Conservation (phyloP, 805 yeast species). For the Wickerhamiella lipophila region DNA sequence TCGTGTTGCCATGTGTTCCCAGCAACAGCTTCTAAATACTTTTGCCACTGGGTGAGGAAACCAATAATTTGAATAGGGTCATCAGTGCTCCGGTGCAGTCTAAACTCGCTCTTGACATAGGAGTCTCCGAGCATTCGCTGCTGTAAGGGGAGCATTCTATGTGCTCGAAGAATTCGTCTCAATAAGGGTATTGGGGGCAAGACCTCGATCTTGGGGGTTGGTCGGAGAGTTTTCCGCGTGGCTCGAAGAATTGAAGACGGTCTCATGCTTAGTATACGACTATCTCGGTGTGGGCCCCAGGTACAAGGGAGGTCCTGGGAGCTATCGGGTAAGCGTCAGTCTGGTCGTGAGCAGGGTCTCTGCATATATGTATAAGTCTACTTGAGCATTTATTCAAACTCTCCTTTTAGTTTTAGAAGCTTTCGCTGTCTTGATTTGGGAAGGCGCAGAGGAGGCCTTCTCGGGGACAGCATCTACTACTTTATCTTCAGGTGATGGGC, state of each 20-base stretch:
- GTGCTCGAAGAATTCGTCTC: slow-evolving; percentile 72
- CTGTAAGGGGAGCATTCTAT: slow-evolving; percentile 45
- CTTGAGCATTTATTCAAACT: not conserved
- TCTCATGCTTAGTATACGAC: slow-evolving; percentile 2
- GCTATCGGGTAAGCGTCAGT: too few species aligned
- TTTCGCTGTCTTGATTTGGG: not conserved
- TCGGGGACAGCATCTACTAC: not conserved
- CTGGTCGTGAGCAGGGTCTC: too few species aligned
- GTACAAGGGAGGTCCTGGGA: too few species aligned
- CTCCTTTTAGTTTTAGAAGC: not conserved
- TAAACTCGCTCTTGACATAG: slow-evolving; percentile 82
- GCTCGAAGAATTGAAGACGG: slow-evolving; percentile 10
- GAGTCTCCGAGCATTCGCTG: slow-evolving; percentile 73
- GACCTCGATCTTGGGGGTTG: slow-evolving; percentile 28
- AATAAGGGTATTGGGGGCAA: slow-evolving; percentile 75
- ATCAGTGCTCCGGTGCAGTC: slow-evolving; percentile 65
- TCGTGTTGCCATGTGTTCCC: slow-evolving; percentile 53
- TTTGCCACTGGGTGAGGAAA: slow-evolving; percentile 86
- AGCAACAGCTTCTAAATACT: slow-evolving; percentile 29
- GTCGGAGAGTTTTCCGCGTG: slow-evolving; percentile 18
- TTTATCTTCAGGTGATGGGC: not conserved
- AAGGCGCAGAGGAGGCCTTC: not conserved
- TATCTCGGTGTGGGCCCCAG: too few species aligned
- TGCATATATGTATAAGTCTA: too few species aligned
- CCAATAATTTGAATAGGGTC: slow-evolving; percentile 93